Evolutionary conservation across 2,329 filamentous ascomycete species (phyloP).

Genomic region (Colletotrichum horii): DNA sequence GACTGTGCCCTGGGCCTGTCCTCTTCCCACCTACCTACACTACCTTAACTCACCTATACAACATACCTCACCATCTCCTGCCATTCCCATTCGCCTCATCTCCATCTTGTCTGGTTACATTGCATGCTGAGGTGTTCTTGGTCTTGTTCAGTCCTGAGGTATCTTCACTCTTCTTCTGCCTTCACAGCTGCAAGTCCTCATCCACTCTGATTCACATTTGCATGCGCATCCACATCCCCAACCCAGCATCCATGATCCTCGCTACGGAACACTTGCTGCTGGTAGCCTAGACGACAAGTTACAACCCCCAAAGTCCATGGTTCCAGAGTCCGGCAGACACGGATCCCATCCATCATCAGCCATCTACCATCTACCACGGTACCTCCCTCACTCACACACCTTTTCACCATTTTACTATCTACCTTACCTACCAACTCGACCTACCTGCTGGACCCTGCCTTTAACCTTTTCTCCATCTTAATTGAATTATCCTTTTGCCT

Average conservation of each 20-base stretch:
- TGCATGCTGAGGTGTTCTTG: neutral
- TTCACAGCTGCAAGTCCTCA: neutral
- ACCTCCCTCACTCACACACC: neutral
- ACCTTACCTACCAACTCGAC: neutral
- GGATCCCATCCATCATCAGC: neutral
- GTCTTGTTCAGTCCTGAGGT: neutral
- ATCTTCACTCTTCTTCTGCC: neutral
- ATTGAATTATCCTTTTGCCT: neutral
- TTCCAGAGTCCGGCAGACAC: neutral
- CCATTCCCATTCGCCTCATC: neutral
- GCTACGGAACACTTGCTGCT: neutral
- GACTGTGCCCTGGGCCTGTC: neutral
- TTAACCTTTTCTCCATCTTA: neutral
- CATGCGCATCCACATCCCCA: neutral
- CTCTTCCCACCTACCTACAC: neutral
- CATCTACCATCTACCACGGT: neutral
- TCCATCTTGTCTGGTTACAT: neutral
- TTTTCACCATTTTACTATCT: neutral
- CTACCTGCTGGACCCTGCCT: neutral
- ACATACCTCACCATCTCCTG: neutral
- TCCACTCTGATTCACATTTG: neutral
- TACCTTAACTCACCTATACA: too few relatives aligned
- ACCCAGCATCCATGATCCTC: neutral
- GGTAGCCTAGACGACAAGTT: neutral
- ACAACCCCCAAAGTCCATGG: neutral